Evolutionary conservation across 2,329 filamentous ascomycete species (phyloP).

Genomic region (Aureobasidium leucospermi): DNA sequence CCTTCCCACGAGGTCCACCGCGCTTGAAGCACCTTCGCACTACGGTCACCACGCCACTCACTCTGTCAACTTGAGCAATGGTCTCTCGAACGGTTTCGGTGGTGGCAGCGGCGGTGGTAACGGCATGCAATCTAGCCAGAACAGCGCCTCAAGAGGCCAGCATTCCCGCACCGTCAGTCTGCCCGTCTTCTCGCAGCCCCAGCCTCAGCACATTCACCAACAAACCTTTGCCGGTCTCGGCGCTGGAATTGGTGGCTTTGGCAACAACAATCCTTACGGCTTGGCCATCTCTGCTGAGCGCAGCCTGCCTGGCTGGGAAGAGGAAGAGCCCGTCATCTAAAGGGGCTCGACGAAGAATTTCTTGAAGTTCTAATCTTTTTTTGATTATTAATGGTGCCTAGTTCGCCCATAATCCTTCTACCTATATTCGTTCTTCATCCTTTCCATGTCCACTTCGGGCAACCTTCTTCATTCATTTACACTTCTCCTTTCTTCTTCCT

Average conservation of each 20-base stretch:
- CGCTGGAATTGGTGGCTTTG: slow-evolving; percentile 51
- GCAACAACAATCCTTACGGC: slow-evolving; percentile 30
- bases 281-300: slow-evolving; percentile 53
- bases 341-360: neutral
- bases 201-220: slow-evolving; percentile 30
- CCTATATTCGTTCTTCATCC: slow-evolving; percentile 6
- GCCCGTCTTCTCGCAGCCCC: slow-evolving; percentile 58
- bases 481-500: neutral
- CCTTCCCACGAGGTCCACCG: slow-evolving; percentile 21
- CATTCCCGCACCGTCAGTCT: slow-evolving; percentile 83
- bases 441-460: neutral
- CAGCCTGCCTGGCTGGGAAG: slow-evolving; percentile 42
- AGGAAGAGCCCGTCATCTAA: slow-evolving; percentile 12
- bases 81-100: slow-evolving; percentile 28
- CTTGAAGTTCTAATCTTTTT: neutral
- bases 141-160: slow-evolving; percentile 36
- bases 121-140: slow-evolving; percentile 12
- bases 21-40: slow-evolving; percentile 30
- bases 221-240: slow-evolving; percentile 52
- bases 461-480: slow-evolving; percentile 6
- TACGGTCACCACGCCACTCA: slow-evolving; percentile 48
- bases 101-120: slow-evolving; percentile 14
- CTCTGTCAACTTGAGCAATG: slow-evolving; percentile 43
- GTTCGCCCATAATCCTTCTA: neutral
- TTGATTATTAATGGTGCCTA: slow-evolving; percentile 3